Base-by-base conservation (phyloP, 148 eudicot species). In the Dysphania ambrosioides region DNA sequence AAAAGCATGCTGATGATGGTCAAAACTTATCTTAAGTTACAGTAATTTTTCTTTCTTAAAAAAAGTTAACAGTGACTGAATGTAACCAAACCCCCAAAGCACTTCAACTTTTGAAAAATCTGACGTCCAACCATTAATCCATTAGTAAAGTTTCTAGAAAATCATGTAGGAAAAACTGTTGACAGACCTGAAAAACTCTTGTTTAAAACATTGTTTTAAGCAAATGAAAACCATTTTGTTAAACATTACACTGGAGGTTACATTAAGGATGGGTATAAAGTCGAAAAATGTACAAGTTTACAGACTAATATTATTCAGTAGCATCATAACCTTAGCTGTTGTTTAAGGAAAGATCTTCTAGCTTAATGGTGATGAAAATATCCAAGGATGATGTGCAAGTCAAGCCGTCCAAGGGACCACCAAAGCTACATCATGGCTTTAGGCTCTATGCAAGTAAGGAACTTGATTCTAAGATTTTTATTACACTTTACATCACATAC, bases 361-460 rank as follows among this genome's bases (percentile, higher is more conserved):
- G 18, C 27, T 36, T n/a, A 66, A 47, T 26, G 47, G 23, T 71
- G 0, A 51, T 34, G 13, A 31, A 13, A 63, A 61, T 21, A 42
- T 47, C 4, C 15, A 58, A 41, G 35, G 49, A 26, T 69, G 75
- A 70, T 75, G 78, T 72, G 75, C n/a, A n/a, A n/a, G n/a, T n/a
- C n/a, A 80, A 75, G 82, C 65, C 15, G 38, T 4, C 8, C 0
- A 31, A 72, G 77, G 83, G 80, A 42, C 80, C 80, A 80, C 80
- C 21, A 65, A 75, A 70, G 60, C 76, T 23, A 73, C 3, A 34
- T 32, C 36, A 77, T 57, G 80, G 66, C 84, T 87, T 89, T 91
- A 84, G 73, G 58, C 56, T 55, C 62, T 76, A 68, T 71, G 81
- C 97, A 91, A 92, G 97, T 79, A 92, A 92, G 92, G 97, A 77